Conservation (phyloP, 2,329 filamentous ascomycete species). For the Cadophora sp. region DNA sequence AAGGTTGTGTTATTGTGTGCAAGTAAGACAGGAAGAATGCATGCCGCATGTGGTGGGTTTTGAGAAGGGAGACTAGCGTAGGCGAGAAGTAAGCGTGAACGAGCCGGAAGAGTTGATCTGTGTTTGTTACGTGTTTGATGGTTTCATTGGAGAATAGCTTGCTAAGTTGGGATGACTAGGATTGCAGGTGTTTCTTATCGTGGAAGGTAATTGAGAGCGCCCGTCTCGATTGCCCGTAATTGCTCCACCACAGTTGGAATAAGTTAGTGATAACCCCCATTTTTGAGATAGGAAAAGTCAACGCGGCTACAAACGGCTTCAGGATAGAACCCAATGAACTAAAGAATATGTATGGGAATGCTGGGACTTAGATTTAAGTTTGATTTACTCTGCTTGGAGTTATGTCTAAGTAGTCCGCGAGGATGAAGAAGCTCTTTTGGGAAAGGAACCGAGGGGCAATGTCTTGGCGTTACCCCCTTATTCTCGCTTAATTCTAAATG, state of each 20-base stretch:
- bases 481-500: neutral
- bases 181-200: neutral
- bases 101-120: constrained; percentile 7
- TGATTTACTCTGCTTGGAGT: too few species aligned
- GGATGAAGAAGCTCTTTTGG: too few species aligned
- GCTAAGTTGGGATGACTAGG: neutral
- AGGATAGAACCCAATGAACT: too few species aligned
- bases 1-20: constrained; percentile 1
- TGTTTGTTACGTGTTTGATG: constrained; percentile 1
- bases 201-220: constrained; percentile 1
- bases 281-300: neutral
- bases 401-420: too few species aligned
- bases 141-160: neutral
- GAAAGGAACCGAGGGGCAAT: neutral
- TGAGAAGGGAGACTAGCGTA: neutral
- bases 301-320: constrained; percentile 2
- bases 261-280: constrained; percentile 6
- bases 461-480: neutral
- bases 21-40: neutral
- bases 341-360: too few species aligned
- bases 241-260: neutral
- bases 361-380: too few species aligned
- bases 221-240: neutral
- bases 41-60: neutral
- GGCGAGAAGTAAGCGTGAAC: neutral